Conservation (phyloP, 768 basidiomycete species). For the Mycena chlorophos region DNA sequence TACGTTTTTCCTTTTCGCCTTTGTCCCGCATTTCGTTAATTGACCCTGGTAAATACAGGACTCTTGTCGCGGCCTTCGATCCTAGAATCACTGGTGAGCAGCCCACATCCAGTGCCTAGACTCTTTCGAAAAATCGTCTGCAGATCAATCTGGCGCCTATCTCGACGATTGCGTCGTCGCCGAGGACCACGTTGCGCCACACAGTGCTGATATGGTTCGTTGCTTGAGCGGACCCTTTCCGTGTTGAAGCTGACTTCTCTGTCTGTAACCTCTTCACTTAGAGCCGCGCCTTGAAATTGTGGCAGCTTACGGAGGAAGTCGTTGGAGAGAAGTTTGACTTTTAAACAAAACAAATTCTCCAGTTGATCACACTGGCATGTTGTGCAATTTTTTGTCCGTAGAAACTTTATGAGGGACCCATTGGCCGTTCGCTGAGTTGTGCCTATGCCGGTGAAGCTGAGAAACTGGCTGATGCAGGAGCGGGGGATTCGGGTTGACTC, state of each 20-base stretch:
- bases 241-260: too few species aligned
- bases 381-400: too few species aligned
- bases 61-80: slow-evolving; percentile 14
- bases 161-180: slow-evolving; percentile 3
- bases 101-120: background rate
- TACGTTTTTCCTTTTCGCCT: background rate
- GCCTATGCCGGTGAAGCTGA: too few species aligned
- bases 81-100: background rate
- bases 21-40: background rate
- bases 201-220: slow-evolving; percentile 9
- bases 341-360: too few species aligned
- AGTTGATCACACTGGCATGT: too few species aligned
- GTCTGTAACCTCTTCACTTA: background rate
- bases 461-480: too few species aligned
- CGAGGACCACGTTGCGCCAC: background rate
- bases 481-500: too few species aligned
- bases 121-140: background rate
- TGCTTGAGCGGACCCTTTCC: too few species aligned
- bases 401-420: too few species aligned
- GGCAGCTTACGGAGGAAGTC: background rate
- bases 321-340: background rate
- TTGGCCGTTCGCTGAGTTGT: too few species aligned
- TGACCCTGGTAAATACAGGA: background rate
- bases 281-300: background rate
- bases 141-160: slow-evolving; percentile 8